phyloP scores from a whole-genome alignment of 208 protist genomes.

The Herpetomonas tarakana region DNA sequence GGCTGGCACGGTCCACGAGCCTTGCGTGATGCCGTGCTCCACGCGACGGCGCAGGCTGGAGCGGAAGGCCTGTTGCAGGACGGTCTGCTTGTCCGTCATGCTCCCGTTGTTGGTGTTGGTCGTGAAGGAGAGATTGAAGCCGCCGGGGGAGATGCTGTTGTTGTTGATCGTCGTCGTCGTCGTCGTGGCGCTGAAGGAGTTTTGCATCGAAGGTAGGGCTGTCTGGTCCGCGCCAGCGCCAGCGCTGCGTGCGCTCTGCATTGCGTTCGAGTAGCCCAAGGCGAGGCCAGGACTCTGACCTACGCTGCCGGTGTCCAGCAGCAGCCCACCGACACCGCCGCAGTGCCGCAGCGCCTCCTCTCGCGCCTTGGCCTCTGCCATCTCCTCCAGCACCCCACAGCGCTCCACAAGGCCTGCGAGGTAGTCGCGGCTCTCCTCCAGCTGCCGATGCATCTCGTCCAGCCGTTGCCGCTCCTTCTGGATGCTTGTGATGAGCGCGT shows the following conservation, averaged over 20 bases:
- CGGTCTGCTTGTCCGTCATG: not conserved
- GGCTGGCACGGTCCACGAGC: not conserved
- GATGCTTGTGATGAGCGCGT: conserved; percentile 43
- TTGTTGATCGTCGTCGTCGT: not conserved
- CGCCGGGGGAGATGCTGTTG: not conserved
- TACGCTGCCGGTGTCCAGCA: not conserved
- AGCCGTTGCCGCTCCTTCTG: conserved; percentile 41
- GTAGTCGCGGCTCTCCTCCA: conserved; percentile 37
- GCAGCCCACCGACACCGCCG: conserved; percentile 12
- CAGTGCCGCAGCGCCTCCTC: conserved; percentile 4
- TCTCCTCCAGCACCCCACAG: conserved; percentile 24
- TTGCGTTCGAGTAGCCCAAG: not conserved
- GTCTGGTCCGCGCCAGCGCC: not conserved
- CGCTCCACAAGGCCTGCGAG: conserved; percentile 42
- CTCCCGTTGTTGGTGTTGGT: not conserved
- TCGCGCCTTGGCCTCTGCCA: conserved; percentile 9
- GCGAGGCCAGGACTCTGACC: not conserved
- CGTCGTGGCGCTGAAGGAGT: not conserved
- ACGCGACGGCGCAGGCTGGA: not conserved
- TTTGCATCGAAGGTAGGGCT: not conserved
- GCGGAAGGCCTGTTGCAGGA: not conserved
- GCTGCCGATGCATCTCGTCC: conserved; percentile 23
- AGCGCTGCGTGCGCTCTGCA: not conserved
- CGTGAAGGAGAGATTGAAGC: not conserved
- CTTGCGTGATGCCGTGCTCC: not conserved